These are phyloP conservation scores for Tetrapisispora nanseiensis DNA, from an alignment of 805 yeast species.

Conservation along the genomic window DNA sequence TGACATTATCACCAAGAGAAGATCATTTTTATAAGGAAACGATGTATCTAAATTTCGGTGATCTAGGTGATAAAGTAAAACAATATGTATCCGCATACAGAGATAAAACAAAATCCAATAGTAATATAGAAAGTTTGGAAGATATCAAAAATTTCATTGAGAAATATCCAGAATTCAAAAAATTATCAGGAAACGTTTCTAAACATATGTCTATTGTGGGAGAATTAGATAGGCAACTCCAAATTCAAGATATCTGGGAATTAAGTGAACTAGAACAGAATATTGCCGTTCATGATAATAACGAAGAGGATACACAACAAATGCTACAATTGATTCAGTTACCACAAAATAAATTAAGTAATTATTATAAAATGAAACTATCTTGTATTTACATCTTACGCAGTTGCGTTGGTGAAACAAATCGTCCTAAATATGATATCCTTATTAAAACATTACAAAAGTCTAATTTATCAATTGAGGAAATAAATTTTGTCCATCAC, in stretches of 20 bases:
- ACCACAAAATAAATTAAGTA: constrained; percentile 32
- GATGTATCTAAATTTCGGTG: constrained; percentile 89
- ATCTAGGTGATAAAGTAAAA: constrained; percentile 79
- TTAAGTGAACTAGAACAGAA: constrained; percentile 86
- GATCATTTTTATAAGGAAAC: constrained; percentile 73
- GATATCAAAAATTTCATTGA: constrained; percentile 89
- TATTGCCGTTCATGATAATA: constrained; percentile 56
- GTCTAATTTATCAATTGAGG: constrained; percentile 29
- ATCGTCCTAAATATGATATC: constrained; percentile 43
- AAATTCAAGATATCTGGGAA: constrained; percentile 59
- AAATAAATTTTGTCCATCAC: constrained; percentile 36
- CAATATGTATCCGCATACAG: constrained; percentile 78
- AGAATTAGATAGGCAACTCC: constrained; percentile 71
- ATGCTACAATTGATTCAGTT: constrained; percentile 44
- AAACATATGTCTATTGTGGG: constrained; percentile 88
- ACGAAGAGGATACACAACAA: constrained; percentile 44
- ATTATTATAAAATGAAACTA: constrained; percentile 57
- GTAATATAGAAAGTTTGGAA: constrained; percentile 61
- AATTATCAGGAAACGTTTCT: constrained; percentile 75
- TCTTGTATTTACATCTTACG: constrained; percentile 65
- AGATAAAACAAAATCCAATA: constrained; percentile 60
- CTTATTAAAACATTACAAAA: constrained; percentile 33
- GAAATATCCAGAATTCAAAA: constrained; percentile 88
- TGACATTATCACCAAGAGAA: constrained; percentile 55
- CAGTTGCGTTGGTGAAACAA: constrained; percentile 41